A percentile compares a stretch with the other conserved stretches of the same genome.
These are phyloP conservation scores for Colletotrichum sidae DNA, from an alignment of 2,329 filamentous ascomycete genomes.

Conservation along the genomic window DNA sequence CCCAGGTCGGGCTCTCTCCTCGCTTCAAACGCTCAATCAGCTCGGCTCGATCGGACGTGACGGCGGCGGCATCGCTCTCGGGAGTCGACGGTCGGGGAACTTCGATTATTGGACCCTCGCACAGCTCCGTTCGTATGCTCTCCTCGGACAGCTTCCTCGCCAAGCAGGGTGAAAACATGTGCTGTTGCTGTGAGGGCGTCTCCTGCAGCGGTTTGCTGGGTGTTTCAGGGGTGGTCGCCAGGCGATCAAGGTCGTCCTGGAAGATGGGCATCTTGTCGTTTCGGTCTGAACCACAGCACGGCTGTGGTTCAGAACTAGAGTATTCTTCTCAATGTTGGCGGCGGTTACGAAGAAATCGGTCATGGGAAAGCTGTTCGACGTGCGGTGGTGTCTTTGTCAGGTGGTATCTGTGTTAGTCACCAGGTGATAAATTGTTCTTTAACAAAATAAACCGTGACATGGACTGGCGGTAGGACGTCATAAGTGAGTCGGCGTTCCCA, in stretches of 20 bases:
- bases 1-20: constrained; percentile 81
- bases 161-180: constrained; percentile 31
- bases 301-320: constrained; percentile 41
- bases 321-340: constrained; percentile 34
- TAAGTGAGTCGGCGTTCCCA: constrained; percentile 15
- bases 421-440: constrained; percentile 33
- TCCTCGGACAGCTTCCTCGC: constrained; percentile 65
- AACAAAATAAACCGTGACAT: constrained; percentile 20
- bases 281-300: constrained; percentile 49
- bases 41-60: constrained; percentile 74
- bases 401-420: constrained; percentile 37
- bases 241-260: constrained; percentile 61
- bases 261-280: constrained; percentile 65
- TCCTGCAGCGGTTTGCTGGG: constrained; percentile 12
- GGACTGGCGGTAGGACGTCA: constrained; percentile 33
- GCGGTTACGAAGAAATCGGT: constrained; percentile 8
- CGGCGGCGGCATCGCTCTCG: constrained; percentile 43
- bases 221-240: constrained; percentile 38
- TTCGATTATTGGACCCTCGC: constrained; percentile 66
- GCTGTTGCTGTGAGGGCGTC: constrained; percentile 6
- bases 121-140: constrained; percentile 70
- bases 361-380: constrained; percentile 18
- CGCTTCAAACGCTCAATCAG: constrained; percentile 88
- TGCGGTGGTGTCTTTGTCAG: constrained; percentile 26
- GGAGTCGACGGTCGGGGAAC: constrained; percentile 49